These are phyloP conservation scores for Daldinia vernicosa DNA, from an alignment of 495 filamentous ascomycete species.

Conservation along the genomic window DNA sequence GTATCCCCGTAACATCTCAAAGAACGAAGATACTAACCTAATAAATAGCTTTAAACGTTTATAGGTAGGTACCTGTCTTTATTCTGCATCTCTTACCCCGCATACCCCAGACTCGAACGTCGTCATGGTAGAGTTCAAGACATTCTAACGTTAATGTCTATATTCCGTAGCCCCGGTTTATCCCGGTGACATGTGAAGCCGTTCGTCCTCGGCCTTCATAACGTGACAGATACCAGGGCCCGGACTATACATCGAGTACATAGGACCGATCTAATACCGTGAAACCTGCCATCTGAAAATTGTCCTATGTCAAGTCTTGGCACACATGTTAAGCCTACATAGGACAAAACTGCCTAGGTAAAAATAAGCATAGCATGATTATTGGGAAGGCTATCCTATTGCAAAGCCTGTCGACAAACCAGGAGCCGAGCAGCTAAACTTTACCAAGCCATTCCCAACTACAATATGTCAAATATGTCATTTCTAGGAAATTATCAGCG, in stretches of 20 bases:
- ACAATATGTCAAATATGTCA: background rate
- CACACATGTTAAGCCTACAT: conserved; percentile 6
- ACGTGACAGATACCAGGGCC: background rate
- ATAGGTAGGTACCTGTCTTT: background rate
- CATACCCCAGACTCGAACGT: conserved; percentile 4
- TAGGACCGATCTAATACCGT: background rate
- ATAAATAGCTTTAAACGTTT: background rate
- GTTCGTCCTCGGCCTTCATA: background rate
- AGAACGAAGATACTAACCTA: background rate
- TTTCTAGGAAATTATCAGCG: background rate
- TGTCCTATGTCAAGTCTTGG: background rate
- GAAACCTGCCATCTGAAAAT: background rate
- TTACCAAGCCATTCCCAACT: background rate
- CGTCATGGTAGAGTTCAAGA: conserved; percentile 4
- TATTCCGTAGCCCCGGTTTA: conserved; percentile 15
- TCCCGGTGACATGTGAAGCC: conserved; percentile 35
- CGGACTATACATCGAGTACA: background rate
- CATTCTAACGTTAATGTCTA: background rate
- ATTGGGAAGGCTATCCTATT: background rate
- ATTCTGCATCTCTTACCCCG: conserved; percentile 15
- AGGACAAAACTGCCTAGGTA: background rate
- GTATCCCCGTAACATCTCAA: background rate
- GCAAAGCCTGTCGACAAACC: background rate
- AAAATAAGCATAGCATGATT: background rate
- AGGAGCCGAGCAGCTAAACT: background rate